A percentile compares a stretch with the other conserved stretches of the same genome.
These are phyloP conservation scores for Apophysomyces sp. DNA, from an alignment of 371 early-diverging fungal species.

Conservation along the genomic window DNA sequence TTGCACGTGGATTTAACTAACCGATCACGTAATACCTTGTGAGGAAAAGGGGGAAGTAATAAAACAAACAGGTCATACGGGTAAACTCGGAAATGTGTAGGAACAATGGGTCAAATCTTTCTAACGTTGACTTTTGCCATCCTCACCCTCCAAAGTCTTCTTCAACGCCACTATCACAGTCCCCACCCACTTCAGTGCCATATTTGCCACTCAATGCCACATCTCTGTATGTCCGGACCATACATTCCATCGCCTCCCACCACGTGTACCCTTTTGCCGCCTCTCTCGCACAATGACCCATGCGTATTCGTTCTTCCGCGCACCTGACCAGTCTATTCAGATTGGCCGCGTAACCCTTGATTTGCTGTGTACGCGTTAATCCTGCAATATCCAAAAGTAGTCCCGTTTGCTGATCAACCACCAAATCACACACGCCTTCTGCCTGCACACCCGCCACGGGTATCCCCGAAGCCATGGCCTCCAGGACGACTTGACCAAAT, in stretches of 20 bases:
- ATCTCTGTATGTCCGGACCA: conserved; percentile 35
- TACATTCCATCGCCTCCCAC: conserved; percentile 48
- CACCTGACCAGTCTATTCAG: conserved; percentile 19
- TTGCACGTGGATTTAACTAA: background rate
- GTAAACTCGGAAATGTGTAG: background rate
- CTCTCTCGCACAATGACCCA: conserved; percentile 27
- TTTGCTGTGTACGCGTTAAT: conserved; percentile 15
- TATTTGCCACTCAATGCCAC: conserved; percentile 2
- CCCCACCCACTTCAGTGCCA: background rate
- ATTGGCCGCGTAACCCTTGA: conserved; percentile 18
- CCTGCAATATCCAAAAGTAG: conserved; percentile 26
- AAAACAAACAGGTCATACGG: background rate
- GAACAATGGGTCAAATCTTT: background rate
- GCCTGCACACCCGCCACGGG: conserved; percentile 43
- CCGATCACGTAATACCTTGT: background rate
- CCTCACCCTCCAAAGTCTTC: background rate
- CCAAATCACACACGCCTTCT: conserved; percentile 46
- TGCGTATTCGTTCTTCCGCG: conserved; percentile 2
- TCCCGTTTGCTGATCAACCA: conserved; percentile 40
- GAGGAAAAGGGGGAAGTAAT: background rate
- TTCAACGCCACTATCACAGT: background rate
- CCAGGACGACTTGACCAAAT: conserved; percentile 52
- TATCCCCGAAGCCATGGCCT: conserved; percentile 48
- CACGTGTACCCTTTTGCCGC: conserved; percentile 38
- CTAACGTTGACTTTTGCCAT: background rate